phyloP scores from a whole-genome alignment of 2,329 filamentous ascomycete species.

The Exophiala sp. region DNA sequence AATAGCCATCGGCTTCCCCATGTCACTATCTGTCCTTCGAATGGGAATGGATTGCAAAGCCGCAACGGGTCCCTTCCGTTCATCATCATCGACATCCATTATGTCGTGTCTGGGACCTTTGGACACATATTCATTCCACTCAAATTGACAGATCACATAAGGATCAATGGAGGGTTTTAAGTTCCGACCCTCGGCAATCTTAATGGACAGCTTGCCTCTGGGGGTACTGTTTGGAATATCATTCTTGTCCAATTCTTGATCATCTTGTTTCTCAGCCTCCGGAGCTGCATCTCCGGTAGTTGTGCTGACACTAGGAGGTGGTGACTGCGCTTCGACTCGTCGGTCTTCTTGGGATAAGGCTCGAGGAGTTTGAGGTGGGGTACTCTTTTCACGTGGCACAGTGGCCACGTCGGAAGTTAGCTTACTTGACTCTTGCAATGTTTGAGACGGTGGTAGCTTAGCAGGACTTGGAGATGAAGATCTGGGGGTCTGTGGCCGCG shows the following conservation, averaged over 20 bases:
- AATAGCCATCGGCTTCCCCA: constrained; percentile 81
- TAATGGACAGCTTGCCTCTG: constrained; percentile 84
- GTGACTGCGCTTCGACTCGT: constrained; percentile 30
- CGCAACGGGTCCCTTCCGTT: constrained; percentile 50
- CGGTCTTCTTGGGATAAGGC: constrained; percentile 64
- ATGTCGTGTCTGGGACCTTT: constrained; percentile 65
- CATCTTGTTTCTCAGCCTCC: constrained; percentile 8
- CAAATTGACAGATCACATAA: constrained; percentile 94
- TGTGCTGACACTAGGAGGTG: constrained; percentile 21
- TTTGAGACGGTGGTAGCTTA: constrained; percentile 38
- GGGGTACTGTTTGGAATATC: constrained; percentile 59
- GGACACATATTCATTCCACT: constrained; percentile 93
- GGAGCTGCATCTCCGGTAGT: constrained; percentile 28
- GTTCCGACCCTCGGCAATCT: constrained; percentile 77
- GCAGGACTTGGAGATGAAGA: constrained; percentile 43
- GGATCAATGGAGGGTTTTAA: constrained; percentile 78
- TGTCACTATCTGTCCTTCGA: constrained; percentile 69
- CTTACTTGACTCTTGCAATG: constrained; percentile 48
- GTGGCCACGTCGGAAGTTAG: constrained; percentile 74
- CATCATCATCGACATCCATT: constrained; percentile 56
- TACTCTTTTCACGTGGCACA: constrained; percentile 69
- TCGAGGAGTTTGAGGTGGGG: constrained; percentile 81
- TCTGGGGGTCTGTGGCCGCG: constrained; percentile 46
- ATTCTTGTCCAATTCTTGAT: constrained; percentile 25
- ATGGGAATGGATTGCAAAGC: constrained; percentile 53